These are phyloP conservation scores for Candida ortonii DNA, from an alignment of 805 yeast species.

Conservation along the genomic window DNA sequence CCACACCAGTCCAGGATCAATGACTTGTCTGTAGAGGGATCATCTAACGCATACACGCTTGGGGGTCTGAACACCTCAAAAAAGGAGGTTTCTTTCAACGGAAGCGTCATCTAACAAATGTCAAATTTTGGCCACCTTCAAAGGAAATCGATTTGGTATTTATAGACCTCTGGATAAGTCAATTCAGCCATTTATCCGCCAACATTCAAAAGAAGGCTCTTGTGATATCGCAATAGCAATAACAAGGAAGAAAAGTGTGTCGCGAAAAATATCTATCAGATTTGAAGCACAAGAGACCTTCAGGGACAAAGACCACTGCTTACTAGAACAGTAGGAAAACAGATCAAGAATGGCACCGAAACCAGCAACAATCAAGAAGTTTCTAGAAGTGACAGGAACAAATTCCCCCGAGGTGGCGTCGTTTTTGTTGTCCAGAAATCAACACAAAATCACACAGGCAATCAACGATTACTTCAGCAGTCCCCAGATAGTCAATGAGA, in stretches of 20 bases:
- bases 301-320: too few species aligned
- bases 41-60: slow-evolving; percentile 10
- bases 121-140: too few species aligned
- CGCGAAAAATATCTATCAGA: too few species aligned
- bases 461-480: slow-evolving; percentile 26
- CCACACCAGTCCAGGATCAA: slow-evolving; percentile 27
- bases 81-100: slow-evolving; percentile 14
- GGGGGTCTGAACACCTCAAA: slow-evolving; percentile 16
- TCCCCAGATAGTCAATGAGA: slow-evolving; percentile 14
- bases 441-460: slow-evolving; percentile 20
- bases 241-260: too few species aligned
- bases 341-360: slow-evolving; percentile 11
- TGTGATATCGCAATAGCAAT: too few species aligned
- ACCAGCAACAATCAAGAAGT: slow-evolving; percentile 29
- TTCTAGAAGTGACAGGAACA: slow-evolving; percentile 41
- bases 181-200: too few species aligned
- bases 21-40: slow-evolving; percentile 24
- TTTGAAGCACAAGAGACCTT: too few species aligned
- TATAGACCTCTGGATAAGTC: too few species aligned
- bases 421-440: slow-evolving; percentile 32
- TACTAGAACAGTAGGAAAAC: neutral
- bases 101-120: too few species aligned
- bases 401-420: slow-evolving; percentile 34
- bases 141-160: too few species aligned
- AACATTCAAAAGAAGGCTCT: too few species aligned